Evolutionary conservation across 108 stramenopile genomes (phyloP).

Genomic region (Nitzschia palea): DNA sequence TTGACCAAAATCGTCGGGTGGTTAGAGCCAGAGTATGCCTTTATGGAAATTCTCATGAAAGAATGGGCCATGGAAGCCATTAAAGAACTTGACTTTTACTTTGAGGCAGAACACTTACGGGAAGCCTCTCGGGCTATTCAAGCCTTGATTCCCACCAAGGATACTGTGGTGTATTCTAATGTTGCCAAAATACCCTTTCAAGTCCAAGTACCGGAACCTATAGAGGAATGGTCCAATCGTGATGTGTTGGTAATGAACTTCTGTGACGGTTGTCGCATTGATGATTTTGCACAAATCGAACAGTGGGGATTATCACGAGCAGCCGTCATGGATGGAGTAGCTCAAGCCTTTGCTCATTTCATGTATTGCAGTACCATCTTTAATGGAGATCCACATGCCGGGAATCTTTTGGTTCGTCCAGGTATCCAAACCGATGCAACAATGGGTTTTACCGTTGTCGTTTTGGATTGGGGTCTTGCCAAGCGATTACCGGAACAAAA

Average conservation of each 20-base stretch:
- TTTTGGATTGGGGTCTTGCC: constrained; percentile 61
- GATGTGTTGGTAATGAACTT: constrained; percentile 77
- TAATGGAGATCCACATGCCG: constrained; percentile 79
- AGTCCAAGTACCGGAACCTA: constrained; percentile 39
- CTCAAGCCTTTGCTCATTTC: constrained; percentile 62
- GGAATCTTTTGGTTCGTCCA: constrained; percentile 55
- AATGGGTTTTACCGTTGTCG: constrained; percentile 30
- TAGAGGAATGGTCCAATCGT: constrained; percentile 29
- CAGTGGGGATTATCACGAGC: constrained; percentile 41
- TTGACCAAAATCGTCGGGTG: constrained; percentile 26
- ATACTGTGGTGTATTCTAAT: constrained; percentile 1
- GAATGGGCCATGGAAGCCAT: constrained; percentile 46
- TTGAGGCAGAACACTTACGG: constrained; percentile 42
- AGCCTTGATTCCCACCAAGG: background rate
- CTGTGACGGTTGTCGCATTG: constrained; percentile 54
- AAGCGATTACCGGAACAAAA: constrained; percentile 34
- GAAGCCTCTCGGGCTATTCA: constrained; percentile 23
- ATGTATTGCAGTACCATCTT: constrained; percentile 64
- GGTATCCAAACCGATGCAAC: background rate
- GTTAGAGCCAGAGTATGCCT: constrained; percentile 42
- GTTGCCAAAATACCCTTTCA: constrained; percentile 15
- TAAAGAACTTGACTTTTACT: constrained; percentile 55
- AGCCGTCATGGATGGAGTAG: constrained; percentile 46
- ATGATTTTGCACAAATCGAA: constrained; percentile 27
- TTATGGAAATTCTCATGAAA: constrained; percentile 32